Evolutionary conservation across 1,139 yeast genomes (phyloP).

Genomic region (Yamadazyma atlantica): DNA sequence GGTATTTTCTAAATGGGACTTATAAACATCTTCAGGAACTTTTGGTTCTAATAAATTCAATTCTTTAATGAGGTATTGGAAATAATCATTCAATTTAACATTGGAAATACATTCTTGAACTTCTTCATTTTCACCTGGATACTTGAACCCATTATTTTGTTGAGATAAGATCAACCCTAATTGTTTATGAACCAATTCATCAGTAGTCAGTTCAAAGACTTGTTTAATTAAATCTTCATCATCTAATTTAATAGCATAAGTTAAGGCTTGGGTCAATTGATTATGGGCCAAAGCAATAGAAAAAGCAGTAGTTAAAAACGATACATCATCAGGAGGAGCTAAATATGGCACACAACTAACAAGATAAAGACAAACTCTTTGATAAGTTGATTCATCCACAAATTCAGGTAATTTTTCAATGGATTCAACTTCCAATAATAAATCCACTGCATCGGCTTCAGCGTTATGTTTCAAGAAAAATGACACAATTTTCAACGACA

Average conservation of each 20-base stretch:
- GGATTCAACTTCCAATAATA: slow-evolving; percentile 83
- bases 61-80: slow-evolving; percentile 77
- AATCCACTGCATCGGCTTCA: slow-evolving; percentile 97
- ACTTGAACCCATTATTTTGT: slow-evolving; percentile 77
- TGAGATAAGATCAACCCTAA: slow-evolving; percentile 86
- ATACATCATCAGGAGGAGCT: slow-evolving; percentile 91
- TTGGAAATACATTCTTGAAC: slow-evolving; percentile 88
- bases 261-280: slow-evolving; percentile 85
- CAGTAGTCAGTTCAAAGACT: slow-evolving; percentile 75
- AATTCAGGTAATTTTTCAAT: slow-evolving; percentile 79
- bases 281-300: slow-evolving; percentile 78
- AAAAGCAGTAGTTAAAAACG: slow-evolving; percentile 89
- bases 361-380: slow-evolving; percentile 91
- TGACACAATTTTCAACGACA: slow-evolving; percentile 81
- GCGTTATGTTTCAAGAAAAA: slow-evolving; percentile 93
- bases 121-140: slow-evolving; percentile 63
- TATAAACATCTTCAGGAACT: slow-evolving; percentile 93
- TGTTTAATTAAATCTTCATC: slow-evolving; percentile 74
- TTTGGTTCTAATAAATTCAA: slow-evolving; percentile 86
- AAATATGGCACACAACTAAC: slow-evolving; percentile 93
- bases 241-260: slow-evolving; percentile 86
- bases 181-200: slow-evolving; percentile 78
- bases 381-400: slow-evolving; percentile 82
- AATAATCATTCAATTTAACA: slow-evolving; percentile 75
- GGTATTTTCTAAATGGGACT: slow-evolving; percentile 79